Percentiles rank a stretch among this genome's conserved stretches.
phyloP scores from a whole-genome alignment of 1,139 yeast genomes.

The Pichia norvegensis region DNA sequence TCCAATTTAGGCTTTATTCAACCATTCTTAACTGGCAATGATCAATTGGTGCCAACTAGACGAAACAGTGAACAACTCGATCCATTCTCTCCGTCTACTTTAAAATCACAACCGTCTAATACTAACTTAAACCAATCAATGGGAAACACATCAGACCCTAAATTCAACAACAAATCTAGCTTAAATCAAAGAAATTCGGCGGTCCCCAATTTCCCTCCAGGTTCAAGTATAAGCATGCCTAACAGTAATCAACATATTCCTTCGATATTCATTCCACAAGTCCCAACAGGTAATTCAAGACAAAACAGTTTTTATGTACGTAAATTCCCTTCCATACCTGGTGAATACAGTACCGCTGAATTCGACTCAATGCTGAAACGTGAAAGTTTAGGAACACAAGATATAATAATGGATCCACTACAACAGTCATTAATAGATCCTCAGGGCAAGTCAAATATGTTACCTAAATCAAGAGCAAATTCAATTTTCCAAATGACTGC shows the following conservation, averaged over 20 bases:
- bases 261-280: slow-evolving; percentile 2
- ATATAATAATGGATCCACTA: slow-evolving; percentile 11
- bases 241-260: neutral
- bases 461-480: slow-evolving; percentile 1
- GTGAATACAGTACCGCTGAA: slow-evolving; percentile 32
- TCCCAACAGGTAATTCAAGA: slow-evolving; percentile 15
- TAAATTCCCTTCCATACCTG: slow-evolving; percentile 22
- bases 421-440: neutral
- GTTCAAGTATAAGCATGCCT: neutral
- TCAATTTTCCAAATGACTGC: slow-evolving; percentile 7
- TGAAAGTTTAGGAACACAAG: slow-evolving; percentile 29
- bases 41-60: slow-evolving; percentile 26
- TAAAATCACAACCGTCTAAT: neutral
- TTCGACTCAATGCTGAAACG: slow-evolving; percentile 39
- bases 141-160: neutral
- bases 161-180: neutral
- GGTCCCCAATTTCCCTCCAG: neutral
- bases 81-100: slow-evolving; percentile 30
- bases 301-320: slow-evolving; percentile 22
- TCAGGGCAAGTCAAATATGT: neutral
- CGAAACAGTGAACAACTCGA: slow-evolving; percentile 40
- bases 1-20: slow-evolving; percentile 3
- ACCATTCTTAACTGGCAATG: slow-evolving; percentile 12
- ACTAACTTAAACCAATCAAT: neutral
- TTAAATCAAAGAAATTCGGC: neutral